Evolutionary conservation across 1,284 basidiomycete genomes (phyloP).

Genomic region (Ustilago curta): DNA sequence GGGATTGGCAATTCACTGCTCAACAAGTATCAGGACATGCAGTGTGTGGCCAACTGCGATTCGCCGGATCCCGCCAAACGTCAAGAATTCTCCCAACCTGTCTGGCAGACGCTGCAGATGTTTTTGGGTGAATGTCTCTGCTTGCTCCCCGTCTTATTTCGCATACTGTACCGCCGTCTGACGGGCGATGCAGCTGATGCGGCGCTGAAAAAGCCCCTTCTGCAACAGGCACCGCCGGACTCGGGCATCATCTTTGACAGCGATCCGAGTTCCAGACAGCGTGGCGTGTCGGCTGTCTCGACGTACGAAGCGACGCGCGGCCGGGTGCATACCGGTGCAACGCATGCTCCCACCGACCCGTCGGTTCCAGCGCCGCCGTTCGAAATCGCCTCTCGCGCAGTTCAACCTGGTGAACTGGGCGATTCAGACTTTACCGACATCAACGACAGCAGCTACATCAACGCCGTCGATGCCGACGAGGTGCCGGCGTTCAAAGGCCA

Average conservation of each 20-base stretch:
- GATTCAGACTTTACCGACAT: conserved; percentile 29
- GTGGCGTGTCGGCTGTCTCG: conserved; percentile 26
- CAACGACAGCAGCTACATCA: conserved; percentile 43
- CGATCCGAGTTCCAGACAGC: conserved; percentile 27
- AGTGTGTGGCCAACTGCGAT: conserved; percentile 69
- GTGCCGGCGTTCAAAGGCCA: conserved; percentile 40
- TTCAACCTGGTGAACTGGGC: conserved; percentile 45
- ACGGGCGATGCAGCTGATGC: conserved; percentile 29
- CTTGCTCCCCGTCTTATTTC: conserved; percentile 52
- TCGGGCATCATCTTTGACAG: conserved; percentile 44
- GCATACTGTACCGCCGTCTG: conserved; percentile 28
- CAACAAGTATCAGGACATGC: conserved; percentile 70
- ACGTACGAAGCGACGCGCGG: conserved; percentile 48
- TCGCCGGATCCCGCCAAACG: conserved; percentile 46
- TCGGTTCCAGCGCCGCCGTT: conserved; percentile 40
- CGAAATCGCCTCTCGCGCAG: conserved; percentile 44
- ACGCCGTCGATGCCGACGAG: conserved; percentile 34
- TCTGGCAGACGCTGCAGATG: conserved; percentile 70
- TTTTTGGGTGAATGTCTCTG: conserved; percentile 70
- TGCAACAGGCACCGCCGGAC: conserved; percentile 33
- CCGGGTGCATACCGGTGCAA: conserved; percentile 44
- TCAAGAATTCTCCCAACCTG: conserved; percentile 64
- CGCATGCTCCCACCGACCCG: conserved; percentile 43
- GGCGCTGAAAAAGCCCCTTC: conserved; percentile 48
- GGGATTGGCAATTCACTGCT: conserved; percentile 70